Evolutionary conservation across 2,329 filamentous ascomycete species (phyloP), one percentile per base, ranked within the genome.

Genomic region (Pseudovirgaria hyperparasitica): DNA sequence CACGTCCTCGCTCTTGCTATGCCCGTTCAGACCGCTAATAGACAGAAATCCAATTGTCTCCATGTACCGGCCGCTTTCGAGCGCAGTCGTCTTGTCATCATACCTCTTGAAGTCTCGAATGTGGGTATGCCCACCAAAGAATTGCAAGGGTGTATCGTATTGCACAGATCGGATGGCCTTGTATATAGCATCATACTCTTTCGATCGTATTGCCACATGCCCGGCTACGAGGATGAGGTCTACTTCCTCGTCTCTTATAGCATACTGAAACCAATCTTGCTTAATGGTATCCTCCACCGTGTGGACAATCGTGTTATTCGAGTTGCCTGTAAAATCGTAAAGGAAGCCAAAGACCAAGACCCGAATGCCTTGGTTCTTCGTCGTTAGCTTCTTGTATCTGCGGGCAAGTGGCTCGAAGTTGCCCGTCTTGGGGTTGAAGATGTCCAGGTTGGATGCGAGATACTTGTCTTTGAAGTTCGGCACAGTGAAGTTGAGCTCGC

Each of bases 11-110:
- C 38, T 17, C 40, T 48, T 47, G 12, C 41, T 54, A 5, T 48
- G 49, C 14, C 52, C 52, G 6, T 56, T 56, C 12, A 76, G 46
- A 2, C 82, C 82, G 30, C 77, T 67, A 23, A 94, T 73, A 0
- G 85, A 92, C 70, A 90, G 74, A 68, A 90, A 96, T 2, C 87
- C 87, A 26, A 96, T 76, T 0, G 87, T 94, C 59, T 96, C 87
- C 63, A 94, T 79, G 52, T 94, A 96, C 1, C 87, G 71, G 4
- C 87, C 87, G 40, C 82, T 90, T 21, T 85, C 85, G 5, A 96
- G 62, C 1, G 77, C 86, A 35, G 80, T 76, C 0, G 86, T 73
- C 28, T 73, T 76, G 20, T 69, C 67, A 51, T 94, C 87, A 42
- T 82, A 94, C 33, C 68, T 72, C 21, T 71, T 71, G 40, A 82